phyloP scores from a whole-genome alignment of 257 asterid genomes.

The Anisodus acutangulus region DNA sequence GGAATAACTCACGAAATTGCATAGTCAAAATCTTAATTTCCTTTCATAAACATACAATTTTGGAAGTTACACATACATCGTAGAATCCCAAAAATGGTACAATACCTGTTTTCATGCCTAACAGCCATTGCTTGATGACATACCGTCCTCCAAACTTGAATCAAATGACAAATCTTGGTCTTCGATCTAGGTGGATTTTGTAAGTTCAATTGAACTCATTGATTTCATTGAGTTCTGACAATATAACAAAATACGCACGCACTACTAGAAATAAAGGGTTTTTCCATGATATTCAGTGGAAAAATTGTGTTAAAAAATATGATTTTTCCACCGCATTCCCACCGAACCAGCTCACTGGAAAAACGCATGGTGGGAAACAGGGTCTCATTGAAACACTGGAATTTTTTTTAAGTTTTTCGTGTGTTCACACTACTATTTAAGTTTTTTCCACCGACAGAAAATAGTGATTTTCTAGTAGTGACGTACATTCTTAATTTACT shows the following conservation, averaged over 20 bases:
- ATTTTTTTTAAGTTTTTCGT: too few species aligned
- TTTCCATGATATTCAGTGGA: too few species aligned
- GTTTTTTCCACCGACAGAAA: too few species aligned
- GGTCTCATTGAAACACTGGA: too few species aligned
- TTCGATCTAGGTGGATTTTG: background rate
- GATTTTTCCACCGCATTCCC: too few species aligned
- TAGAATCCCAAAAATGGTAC: background rate
- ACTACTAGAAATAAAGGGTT: too few species aligned
- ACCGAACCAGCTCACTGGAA: too few species aligned
- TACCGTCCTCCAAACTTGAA: background rate
- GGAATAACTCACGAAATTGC: background rate
- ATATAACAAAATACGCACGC: background rate
- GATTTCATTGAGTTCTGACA: background rate
- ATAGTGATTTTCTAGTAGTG: too few species aligned
- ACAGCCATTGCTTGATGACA: background rate
- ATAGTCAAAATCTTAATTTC: background rate
- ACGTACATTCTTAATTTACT: background rate
- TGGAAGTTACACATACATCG: background rate
- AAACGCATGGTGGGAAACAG: too few species aligned
- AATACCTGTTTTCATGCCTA: background rate
- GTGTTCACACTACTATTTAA: too few species aligned
- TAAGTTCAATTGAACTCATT: background rate
- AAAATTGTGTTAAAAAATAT: too few species aligned
- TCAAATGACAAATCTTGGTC: background rate
- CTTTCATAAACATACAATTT: constrained; percentile 5